Evolutionary conservation across 768 basidiomycete species (phyloP).

Genomic region (Gymnopilus junonius): DNA sequence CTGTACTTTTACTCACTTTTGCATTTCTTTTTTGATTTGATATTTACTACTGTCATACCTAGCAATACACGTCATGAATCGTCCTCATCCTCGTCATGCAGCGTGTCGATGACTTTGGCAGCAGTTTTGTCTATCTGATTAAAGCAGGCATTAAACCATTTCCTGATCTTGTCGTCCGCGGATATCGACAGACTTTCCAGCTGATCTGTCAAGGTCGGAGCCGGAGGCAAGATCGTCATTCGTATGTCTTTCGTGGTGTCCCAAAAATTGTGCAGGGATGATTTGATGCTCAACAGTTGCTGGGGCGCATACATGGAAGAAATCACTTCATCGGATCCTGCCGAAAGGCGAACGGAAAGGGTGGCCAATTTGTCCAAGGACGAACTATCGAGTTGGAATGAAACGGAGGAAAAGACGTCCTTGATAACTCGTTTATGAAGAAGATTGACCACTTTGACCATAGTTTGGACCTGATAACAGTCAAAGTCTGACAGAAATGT

Average conservation of each 20-base stretch:
- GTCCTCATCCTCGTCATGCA: constrained; percentile 18
- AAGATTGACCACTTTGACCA: constrained; percentile 62
- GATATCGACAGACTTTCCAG: constrained; percentile 33
- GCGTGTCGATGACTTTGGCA: constrained; percentile 29
- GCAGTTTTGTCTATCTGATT: constrained; percentile 57
- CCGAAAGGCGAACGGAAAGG: constrained; percentile 54
- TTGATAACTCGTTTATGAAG: constrained; percentile 65
- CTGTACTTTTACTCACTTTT: neutral
- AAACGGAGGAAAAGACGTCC: constrained; percentile 46
- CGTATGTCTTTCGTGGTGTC: constrained; percentile 42
- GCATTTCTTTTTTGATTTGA: neutral
- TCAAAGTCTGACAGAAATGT: neutral
- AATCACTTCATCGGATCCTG: constrained; percentile 67
- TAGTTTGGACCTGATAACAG: constrained; percentile 53
- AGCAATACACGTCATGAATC: neutral
- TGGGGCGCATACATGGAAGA: constrained; percentile 72
- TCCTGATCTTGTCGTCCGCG: constrained; percentile 41
- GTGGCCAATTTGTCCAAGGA: constrained; percentile 55
- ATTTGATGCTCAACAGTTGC: constrained; percentile 42
- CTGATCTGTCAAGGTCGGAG: constrained; percentile 32
- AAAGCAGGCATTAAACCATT: constrained; percentile 72
- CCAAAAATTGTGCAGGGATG: constrained; percentile 43
- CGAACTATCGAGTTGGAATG: constrained; percentile 20
- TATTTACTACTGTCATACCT: neutral
- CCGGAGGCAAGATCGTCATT: constrained; percentile 26